These are phyloP conservation scores for Ceratonia siliqua DNA, from an alignment of 306 rosid genomes.

Conservation along the genomic window DNA sequence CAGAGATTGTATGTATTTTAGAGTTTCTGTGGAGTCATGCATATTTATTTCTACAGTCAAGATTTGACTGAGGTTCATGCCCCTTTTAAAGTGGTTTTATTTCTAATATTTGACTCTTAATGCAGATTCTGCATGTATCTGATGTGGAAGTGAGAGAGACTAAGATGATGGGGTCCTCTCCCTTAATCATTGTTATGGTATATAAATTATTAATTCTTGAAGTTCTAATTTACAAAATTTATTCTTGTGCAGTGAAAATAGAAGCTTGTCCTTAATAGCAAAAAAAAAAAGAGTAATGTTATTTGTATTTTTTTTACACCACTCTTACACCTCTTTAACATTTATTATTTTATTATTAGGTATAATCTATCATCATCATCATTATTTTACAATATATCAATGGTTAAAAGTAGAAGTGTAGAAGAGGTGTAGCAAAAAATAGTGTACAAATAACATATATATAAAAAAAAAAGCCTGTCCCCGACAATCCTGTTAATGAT, in stretches of 20 bases:
- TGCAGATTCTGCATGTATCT: constrained; percentile 86
- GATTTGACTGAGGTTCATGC: constrained; percentile 25
- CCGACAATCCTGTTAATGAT: constrained; percentile 24
- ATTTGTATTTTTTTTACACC: no score
- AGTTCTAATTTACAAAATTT: constrained; percentile 8
- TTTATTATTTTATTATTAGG: no score
- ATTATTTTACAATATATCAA: no score
- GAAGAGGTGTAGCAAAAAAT: no score
- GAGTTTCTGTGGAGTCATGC: neutral
- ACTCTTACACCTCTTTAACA: no score
- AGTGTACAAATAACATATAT: no score
- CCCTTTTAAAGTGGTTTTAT: neutral
- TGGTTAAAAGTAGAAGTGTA: no score
- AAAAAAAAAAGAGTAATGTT: no score
- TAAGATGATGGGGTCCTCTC: constrained; percentile 82
- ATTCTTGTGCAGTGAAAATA: constrained; percentile 7
- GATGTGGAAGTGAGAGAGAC: constrained; percentile 77
- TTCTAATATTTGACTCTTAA: constrained; percentile 28
- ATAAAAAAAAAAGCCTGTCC: no score
- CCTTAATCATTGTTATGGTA: constrained; percentile 73
- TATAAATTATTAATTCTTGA: constrained; percentile 13
- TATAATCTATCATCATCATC: no score
- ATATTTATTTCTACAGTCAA: neutral
- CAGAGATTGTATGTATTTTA: neutral
- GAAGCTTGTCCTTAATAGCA: constrained; percentile 27